phyloP scores from a whole-genome alignment of 2,329 filamentous ascomycete species.

The Sporothrix sp. region DNA sequence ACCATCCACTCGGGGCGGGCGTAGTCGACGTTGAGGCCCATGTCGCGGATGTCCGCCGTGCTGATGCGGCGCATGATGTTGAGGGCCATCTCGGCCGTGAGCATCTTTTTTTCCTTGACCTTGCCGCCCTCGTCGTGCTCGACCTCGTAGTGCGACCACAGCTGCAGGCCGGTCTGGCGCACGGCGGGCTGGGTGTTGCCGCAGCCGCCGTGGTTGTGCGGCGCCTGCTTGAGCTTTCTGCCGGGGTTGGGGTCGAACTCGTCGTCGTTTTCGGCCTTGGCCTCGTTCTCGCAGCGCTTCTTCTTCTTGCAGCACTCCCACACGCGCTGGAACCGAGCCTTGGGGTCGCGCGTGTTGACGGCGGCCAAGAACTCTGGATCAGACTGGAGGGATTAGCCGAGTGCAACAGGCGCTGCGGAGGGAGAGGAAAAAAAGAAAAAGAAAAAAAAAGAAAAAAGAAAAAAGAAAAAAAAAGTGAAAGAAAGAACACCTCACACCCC shows the following conservation, averaged over 20 bases:
- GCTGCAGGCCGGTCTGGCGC: conserved; percentile 73
- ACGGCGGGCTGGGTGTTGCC: conserved; percentile 86
- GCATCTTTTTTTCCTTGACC: conserved; percentile 66
- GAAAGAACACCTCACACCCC: conserved; percentile 19
- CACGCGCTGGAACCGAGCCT: conserved; percentile 84
- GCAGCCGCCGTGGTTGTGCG: conserved; percentile 72
- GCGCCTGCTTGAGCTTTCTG: conserved; percentile 41
- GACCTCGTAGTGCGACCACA: conserved; percentile 66
- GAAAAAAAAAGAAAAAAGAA: conserved; percentile 33
- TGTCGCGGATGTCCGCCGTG: conserved; percentile 69
- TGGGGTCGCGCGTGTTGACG: conserved; percentile 78
- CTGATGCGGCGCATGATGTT: conserved; percentile 80
- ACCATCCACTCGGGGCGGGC: conserved; percentile 98
- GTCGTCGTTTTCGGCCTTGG: conserved; percentile 49
- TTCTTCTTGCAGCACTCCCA: conserved; percentile 90
- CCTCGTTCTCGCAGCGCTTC: conserved; percentile 71
- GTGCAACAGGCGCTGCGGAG: too few relatives aligned
- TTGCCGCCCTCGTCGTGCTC: conserved; percentile 67
- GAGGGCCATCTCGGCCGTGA: conserved; percentile 76
- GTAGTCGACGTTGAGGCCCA: conserved; percentile 90
- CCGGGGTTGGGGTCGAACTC: conserved; percentile 48
- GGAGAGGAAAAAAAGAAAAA: neutral
- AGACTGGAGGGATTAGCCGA: conserved; percentile 54
- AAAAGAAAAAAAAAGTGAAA: conserved; percentile 28
- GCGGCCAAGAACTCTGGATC: conserved; percentile 77